Conservation (phyloP, 805 yeast genomes). For the Cephaloascus albidus region DNA sequence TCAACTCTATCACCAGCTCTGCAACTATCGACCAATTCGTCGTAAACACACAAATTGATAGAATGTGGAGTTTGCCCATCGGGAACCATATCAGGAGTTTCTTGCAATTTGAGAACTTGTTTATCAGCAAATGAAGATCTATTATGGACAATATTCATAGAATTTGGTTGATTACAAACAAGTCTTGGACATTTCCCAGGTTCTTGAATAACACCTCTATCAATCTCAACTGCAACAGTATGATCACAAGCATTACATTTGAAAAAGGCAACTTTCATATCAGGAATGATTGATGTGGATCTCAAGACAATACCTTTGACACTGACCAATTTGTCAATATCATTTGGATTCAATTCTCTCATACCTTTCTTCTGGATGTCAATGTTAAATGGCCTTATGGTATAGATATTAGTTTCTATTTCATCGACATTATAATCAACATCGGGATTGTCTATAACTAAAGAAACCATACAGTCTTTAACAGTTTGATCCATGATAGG, state of each 20-base stretch:
- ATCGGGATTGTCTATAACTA: conserved; percentile 45
- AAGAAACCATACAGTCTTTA: conserved; percentile 77
- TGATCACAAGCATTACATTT: conserved; percentile 93
- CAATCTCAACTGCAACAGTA: conserved; percentile 84
- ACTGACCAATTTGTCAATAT: conserved; percentile 85
- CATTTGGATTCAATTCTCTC: conserved; percentile 90
- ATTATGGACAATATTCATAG: conserved; percentile 88
- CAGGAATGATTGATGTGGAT: conserved; percentile 88
- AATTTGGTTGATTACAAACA: conserved; percentile 70
- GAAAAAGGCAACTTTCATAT: conserved; percentile 96
- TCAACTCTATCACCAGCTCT: conserved; percentile 96
- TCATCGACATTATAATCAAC: conserved; percentile 47
- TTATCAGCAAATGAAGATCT: conserved; percentile 91
- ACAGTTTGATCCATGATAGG: conserved; percentile 97
- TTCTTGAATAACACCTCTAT: conserved; percentile 89
- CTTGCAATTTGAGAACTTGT: conserved; percentile 89
- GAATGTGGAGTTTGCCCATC: conserved; percentile 99
- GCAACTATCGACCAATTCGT: conserved; percentile 88
- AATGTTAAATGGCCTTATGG: conserved; percentile 83
- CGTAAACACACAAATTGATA: conserved; percentile 87
- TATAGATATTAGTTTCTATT: conserved; percentile 74
- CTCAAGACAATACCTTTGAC: conserved; percentile 87
- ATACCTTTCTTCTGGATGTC: conserved; percentile 61
- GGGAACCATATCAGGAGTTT: conserved; percentile 92
- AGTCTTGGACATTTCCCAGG: conserved; percentile 90